phyloP scores from a whole-genome alignment of 257 asterid genomes.

The Rubia yunnanensis region DNA sequence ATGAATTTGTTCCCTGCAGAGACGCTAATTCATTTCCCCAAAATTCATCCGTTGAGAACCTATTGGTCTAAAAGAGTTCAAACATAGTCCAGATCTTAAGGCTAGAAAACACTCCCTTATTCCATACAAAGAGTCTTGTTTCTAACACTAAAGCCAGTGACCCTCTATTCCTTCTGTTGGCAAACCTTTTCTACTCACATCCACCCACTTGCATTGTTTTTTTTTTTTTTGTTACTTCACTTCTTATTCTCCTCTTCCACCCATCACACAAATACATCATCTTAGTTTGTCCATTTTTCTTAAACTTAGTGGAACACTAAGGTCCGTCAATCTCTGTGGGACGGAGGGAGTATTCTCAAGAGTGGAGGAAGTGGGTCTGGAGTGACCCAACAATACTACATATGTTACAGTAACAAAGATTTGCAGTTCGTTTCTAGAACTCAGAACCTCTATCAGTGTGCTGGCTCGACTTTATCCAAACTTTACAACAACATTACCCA shows the following conservation, averaged over 20 bases:
- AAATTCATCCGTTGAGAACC: background rate
- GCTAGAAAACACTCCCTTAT: background rate
- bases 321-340: too few relatives aligned
- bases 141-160: background rate
- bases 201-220: too few relatives aligned
- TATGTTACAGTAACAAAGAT: background rate
- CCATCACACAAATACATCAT: too few relatives aligned
- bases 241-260: too few relatives aligned
- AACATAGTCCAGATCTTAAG: background rate
- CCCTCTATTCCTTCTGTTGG: too few relatives aligned
- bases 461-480: background rate
- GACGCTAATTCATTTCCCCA: slow-evolving; percentile 1
- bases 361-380: too few relatives aligned
- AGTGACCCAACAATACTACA: background rate
- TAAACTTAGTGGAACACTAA: too few relatives aligned
- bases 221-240: too few relatives aligned
- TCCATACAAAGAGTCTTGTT: too few relatives aligned
- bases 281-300: too few relatives aligned
- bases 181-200: too few relatives aligned
- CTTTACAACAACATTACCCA: background rate
- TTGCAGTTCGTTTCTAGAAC: background rate
- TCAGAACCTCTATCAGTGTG: background rate
- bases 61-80: background rate
- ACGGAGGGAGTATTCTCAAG: too few relatives aligned
- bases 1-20: background rate